Percentiles rank a stretch among this genome's conserved stretches.
phyloP scores from a whole-genome alignment of 169 alveolate species.

The Eimeria nieschulzi region DNA sequence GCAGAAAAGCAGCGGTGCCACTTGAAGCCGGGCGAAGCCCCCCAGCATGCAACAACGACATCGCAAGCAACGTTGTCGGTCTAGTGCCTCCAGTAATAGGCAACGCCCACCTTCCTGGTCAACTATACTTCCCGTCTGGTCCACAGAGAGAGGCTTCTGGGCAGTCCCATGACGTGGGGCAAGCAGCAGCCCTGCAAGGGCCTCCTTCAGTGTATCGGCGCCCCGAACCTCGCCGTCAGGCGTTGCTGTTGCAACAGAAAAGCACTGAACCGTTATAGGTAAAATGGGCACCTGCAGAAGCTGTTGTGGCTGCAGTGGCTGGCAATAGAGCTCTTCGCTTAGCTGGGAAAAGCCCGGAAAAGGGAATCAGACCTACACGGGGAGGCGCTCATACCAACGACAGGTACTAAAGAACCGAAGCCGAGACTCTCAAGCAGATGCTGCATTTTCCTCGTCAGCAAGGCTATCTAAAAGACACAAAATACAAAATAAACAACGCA shows the following conservation, averaged over 20 bases:
- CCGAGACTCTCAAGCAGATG: too few relatives aligned
- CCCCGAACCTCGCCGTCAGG: background rate
- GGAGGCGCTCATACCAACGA: too few relatives aligned
- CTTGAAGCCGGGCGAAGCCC: background rate
- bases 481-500: too few relatives aligned
- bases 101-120: background rate
- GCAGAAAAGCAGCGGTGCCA: slow-evolving; percentile 1
- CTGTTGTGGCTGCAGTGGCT: too few relatives aligned
- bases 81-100: background rate
- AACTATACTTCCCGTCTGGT: background rate
- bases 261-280: background rate
- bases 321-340: too few relatives aligned
- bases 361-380: too few relatives aligned
- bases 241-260: background rate
- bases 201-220: background rate
- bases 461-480: too few relatives aligned
- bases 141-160: background rate
- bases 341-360: too few relatives aligned
- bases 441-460: too few relatives aligned
- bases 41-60: background rate
- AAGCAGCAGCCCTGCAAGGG: background rate
- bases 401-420: too few relatives aligned
- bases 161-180: background rate
- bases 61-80: background rate
- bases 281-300: too few relatives aligned